Evolutionary conservation across 2,329 filamentous ascomycete species (phyloP).

Genomic region (Sporothrix sp.): DNA sequence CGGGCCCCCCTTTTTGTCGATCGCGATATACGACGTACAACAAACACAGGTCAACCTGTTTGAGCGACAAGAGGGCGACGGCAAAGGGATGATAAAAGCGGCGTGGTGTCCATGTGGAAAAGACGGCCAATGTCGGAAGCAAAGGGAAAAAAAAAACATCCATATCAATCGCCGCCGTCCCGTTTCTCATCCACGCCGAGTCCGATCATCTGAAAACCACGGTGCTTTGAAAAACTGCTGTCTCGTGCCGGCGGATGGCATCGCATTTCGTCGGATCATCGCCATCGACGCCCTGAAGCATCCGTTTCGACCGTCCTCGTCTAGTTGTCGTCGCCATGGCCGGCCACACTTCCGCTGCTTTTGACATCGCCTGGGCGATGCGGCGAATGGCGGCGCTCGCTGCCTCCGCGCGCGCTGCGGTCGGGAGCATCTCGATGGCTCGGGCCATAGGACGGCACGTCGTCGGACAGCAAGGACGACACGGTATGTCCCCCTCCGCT

Average conservation of each 20-base stretch:
- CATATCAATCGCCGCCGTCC: not conserved
- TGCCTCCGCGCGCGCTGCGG: constrained; percentile 16
- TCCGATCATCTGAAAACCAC: not conserved
- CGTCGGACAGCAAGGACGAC: constrained; percentile 35
- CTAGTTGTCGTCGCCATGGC: not conserved
- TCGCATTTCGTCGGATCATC: not conserved
- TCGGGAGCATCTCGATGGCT: constrained; percentile 16
- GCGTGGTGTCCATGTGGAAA: not conserved
- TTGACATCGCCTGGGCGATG: not conserved
- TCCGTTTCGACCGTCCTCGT: no score
- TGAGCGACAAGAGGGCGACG: not conserved
- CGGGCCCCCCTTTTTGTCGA: constrained; percentile 11
- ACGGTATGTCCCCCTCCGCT: constrained; percentile 32
- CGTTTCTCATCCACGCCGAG: constrained; percentile 3
- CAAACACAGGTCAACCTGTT: not conserved
- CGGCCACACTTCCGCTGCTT: not conserved
- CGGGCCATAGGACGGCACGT: constrained; percentile 23
- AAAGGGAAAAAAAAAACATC: not conserved
- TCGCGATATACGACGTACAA: constrained; percentile 7
- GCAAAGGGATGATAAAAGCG: not conserved
- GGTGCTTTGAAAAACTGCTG: no score
- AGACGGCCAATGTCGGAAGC: not conserved
- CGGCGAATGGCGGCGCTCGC: constrained; percentile 26
- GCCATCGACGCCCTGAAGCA: not conserved
- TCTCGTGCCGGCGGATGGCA: no score